phyloP scores from a whole-genome alignment of 352 stramenopile genomes.

The Pythium sukuiense region DNA sequence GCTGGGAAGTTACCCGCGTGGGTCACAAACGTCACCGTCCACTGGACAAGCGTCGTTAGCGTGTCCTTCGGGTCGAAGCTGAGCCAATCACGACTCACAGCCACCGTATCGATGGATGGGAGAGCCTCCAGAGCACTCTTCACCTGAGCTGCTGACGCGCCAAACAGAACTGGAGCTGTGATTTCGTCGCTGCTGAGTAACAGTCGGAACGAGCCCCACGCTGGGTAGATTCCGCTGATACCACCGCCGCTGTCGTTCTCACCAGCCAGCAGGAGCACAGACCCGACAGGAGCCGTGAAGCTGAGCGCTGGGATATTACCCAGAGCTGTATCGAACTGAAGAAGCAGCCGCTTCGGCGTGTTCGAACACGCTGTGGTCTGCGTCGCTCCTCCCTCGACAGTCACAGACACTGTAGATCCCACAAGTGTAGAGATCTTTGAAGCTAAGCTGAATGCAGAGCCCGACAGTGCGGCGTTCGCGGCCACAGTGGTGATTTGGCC shows the following conservation, averaged over 20 bases:
- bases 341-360: conserved; percentile 54
- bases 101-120: conserved; percentile 73
- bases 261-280: conserved; percentile 37
- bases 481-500: conserved; percentile 38
- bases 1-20: conserved; percentile 54
- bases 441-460: conserved; percentile 30
- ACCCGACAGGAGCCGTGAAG: conserved; percentile 33
- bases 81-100: conserved; percentile 74
- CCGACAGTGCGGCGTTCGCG: conserved; percentile 46
- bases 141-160: conserved; percentile 51
- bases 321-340: conserved; percentile 64
- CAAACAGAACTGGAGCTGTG: conserved; percentile 64
- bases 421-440: conserved; percentile 35
- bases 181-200: conserved; percentile 38
- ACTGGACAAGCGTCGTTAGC: conserved; percentile 57
- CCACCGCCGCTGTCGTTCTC: conserved; percentile 54
- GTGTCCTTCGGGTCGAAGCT: conserved; percentile 41
- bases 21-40: conserved; percentile 63
- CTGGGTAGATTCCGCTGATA: conserved; percentile 78
- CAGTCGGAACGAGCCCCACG: conserved; percentile 87
- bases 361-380: conserved; percentile 55
- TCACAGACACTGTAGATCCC: conserved; percentile 40
- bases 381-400: conserved; percentile 30
- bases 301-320: conserved; percentile 62
- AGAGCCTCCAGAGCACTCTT: conserved; percentile 79